Conservation (phyloP, 2,329 filamentous ascomycete species). For the Talaromyces sp. region DNA sequence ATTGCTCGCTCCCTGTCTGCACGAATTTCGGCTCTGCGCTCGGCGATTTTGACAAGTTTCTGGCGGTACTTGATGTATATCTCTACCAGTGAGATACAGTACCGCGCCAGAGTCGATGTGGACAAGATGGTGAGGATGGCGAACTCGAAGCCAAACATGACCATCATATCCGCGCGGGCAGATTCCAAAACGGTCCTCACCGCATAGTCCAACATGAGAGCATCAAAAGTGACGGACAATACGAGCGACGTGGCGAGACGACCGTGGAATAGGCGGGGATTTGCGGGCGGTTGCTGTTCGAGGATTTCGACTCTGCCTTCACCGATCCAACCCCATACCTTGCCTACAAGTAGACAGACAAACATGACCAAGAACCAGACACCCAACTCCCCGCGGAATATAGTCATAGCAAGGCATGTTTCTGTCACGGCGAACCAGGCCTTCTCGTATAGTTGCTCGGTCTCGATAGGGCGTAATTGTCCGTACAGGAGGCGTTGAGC, state of each 20-base stretch:
- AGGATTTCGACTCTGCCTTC: slow-evolving; percentile 90
- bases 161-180: slow-evolving; percentile 97
- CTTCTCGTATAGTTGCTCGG: slow-evolving; percentile 95
- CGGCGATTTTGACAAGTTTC: slow-evolving; percentile 64
- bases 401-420: slow-evolving; percentile 96
- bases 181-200: slow-evolving; percentile 79
- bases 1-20: slow-evolving; percentile 50
- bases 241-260: slow-evolving; percentile 75
- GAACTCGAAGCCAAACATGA: slow-evolving; percentile 99
- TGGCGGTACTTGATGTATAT: slow-evolving; percentile 71
- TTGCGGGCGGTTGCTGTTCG: slow-evolving; percentile 90
- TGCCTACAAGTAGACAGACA: slow-evolving; percentile 82
- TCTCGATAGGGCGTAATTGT: slow-evolving; percentile 84
- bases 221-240: slow-evolving; percentile 75
- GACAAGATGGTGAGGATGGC: slow-evolving; percentile 80
- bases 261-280: slow-evolving; percentile 82
- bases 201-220: slow-evolving; percentile 76
- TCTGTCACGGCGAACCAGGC: slow-evolving; percentile 98
- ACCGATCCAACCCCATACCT: slow-evolving; percentile 98
- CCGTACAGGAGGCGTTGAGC: slow-evolving; percentile 90
- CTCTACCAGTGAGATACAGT: slow-evolving; percentile 74
- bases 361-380: slow-evolving; percentile 97
- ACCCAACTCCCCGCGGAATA: slow-evolving; percentile 91
- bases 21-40: slow-evolving; percentile 66
- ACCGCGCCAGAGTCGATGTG: slow-evolving; percentile 72